phyloP scores from a whole-genome alignment of 164 flowering plant species.

The Aristolochia californica region DNA sequence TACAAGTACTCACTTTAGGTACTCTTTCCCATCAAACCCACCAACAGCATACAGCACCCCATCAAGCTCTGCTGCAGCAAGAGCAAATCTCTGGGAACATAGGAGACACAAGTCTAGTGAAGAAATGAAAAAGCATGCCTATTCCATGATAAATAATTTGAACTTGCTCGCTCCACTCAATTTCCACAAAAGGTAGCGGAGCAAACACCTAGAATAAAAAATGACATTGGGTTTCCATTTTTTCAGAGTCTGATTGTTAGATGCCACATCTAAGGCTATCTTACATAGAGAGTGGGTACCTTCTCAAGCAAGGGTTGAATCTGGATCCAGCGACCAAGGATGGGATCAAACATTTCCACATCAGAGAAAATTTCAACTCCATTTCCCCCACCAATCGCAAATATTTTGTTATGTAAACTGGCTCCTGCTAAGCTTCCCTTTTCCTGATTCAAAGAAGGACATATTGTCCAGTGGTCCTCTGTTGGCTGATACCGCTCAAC shows the following conservation, averaged over 20 bases:
- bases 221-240: too few relatives aligned
- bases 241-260: too few relatives aligned
- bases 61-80: constrained; percentile 65
- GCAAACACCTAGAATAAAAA: too few relatives aligned
- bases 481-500: constrained; percentile 59
- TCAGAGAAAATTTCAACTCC: constrained; percentile 50
- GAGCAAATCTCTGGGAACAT: constrained; percentile 56
- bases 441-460: constrained; percentile 37
- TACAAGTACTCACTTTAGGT: constrained; percentile 44
- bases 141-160: not conserved
- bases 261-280: too few relatives aligned
- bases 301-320: constrained; percentile 65
- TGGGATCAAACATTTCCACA: constrained; percentile 79
- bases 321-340: constrained; percentile 60
- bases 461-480: constrained; percentile 40
- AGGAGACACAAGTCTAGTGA: not conserved
- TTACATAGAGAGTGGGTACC: constrained; percentile 26
- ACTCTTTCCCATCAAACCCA: constrained; percentile 75
- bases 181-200: too few relatives aligned
- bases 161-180: too few relatives aligned
- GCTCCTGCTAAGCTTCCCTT: constrained; percentile 75
- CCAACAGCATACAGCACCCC: constrained; percentile 78
- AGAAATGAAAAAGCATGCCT: constrained; percentile 1
- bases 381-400: constrained; percentile 88
- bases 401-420: constrained; percentile 42